phyloP scores from a whole-genome alignment of 768 basidiomycete species.

The Phlebiopsis gigantea region DNA sequence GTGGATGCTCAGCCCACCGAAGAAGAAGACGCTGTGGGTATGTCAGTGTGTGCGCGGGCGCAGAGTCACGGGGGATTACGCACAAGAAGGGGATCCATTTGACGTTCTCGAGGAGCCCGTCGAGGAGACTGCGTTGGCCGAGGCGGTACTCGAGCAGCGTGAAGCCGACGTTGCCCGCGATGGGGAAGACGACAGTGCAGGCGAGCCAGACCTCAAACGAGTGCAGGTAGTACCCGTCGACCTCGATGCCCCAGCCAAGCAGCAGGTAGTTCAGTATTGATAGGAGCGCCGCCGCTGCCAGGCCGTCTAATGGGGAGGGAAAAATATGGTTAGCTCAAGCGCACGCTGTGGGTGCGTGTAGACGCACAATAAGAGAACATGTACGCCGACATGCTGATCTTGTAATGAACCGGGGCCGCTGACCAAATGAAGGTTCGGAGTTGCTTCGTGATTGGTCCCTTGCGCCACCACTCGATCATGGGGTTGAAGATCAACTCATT shows the following conservation, averaged over 20 bases:
- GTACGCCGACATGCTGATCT: constrained; percentile 71
- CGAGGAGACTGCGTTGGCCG: constrained; percentile 46
- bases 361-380: constrained; percentile 42
- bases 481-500: constrained; percentile 86
- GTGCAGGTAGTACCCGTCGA: constrained; percentile 70
- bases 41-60: not conserved
- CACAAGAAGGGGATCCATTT: constrained; percentile 74
- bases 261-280: constrained; percentile 68
- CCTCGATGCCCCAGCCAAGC: constrained; percentile 47
- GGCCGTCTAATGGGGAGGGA: constrained; percentile 36
- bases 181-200: constrained; percentile 65
- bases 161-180: constrained; percentile 62
- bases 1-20: constrained; percentile 52
- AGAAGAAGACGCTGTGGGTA: constrained; percentile 43
- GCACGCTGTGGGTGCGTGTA: constrained; percentile 14
- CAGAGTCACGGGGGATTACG: constrained; percentile 28
- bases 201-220: constrained; percentile 73
- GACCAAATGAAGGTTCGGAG: constrained; percentile 76
- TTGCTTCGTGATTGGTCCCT: constrained; percentile 82
- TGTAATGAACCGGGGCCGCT: constrained; percentile 73
- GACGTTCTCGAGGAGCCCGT: constrained; percentile 51
- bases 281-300: constrained; percentile 57
- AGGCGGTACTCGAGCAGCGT: constrained; percentile 67
- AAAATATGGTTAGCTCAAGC: not conserved
- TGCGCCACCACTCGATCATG: constrained; percentile 65